A percentile compares a stretch with the other conserved stretches of the same genome.
Evolutionary conservation across 371 early-diverging fungal species (phyloP).

Genomic region (Zychaea mexicana): DNA sequence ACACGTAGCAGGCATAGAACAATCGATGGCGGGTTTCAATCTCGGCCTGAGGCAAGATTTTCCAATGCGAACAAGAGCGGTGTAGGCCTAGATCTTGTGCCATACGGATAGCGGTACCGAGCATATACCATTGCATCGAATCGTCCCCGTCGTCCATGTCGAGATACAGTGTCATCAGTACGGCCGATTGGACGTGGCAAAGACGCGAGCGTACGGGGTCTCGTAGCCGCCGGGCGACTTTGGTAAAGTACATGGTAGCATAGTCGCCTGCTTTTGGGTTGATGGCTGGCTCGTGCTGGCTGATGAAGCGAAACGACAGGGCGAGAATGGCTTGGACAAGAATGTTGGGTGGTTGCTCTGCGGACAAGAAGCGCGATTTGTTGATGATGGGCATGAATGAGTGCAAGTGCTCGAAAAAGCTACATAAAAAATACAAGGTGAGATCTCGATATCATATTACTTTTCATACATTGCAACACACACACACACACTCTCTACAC

Average conservation of each 20-base stretch:
- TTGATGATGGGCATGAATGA: slow-evolving; percentile 60
- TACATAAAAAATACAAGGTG: too few relatives aligned
- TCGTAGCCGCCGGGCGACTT: slow-evolving; percentile 36
- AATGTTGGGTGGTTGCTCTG: slow-evolving; percentile 33
- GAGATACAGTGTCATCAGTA: slow-evolving; percentile 44
- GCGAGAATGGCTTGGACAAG: slow-evolving; percentile 57
- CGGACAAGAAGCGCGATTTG: slow-evolving; percentile 46
- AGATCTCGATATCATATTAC: too few relatives aligned
- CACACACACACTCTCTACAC: too few relatives aligned
- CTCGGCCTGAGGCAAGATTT: slow-evolving; percentile 48
- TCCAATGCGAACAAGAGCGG: slow-evolving; percentile 57
- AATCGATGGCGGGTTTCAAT: slow-evolving; percentile 63
- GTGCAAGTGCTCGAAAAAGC: slow-evolving; percentile 60
- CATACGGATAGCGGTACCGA: slow-evolving; percentile 68
- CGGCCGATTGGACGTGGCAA: slow-evolving; percentile 45
- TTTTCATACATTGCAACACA: too few relatives aligned
- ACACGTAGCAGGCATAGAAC: slow-evolving; percentile 64
- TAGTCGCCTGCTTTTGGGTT: slow-evolving; percentile 28
- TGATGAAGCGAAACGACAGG: slow-evolving; percentile 45
- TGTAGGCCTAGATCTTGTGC: slow-evolving; percentile 73
- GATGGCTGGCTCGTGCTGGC: slow-evolving; percentile 16
- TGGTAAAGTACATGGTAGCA: slow-evolving; percentile 37
- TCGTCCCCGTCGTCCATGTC: slow-evolving; percentile 48
- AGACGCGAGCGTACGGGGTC: slow-evolving; percentile 32
- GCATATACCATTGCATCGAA: slow-evolving; percentile 54